phyloP scores from a whole-genome alignment of 225 moss, liverwort and hornwort genomes.

The Physcomitrellopsis africana region DNA sequence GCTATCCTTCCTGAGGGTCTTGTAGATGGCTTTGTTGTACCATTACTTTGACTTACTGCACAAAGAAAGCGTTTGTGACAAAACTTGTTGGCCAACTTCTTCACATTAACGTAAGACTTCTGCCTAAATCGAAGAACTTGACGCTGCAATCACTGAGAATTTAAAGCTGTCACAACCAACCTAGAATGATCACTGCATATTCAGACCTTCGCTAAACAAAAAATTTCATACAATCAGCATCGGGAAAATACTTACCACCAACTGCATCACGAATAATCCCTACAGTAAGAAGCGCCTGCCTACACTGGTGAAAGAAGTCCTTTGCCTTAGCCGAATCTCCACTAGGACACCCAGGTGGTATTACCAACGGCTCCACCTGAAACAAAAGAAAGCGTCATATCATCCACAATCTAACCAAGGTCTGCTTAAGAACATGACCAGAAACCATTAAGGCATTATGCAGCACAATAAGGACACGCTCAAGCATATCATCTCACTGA shows the following conservation, averaged over 20 bases:
- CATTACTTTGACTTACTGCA: slow-evolving; percentile 60
- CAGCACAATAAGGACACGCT: slow-evolving; percentile 12
- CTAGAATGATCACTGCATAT: slow-evolving; percentile 8
- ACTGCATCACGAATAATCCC: slow-evolving; percentile 93
- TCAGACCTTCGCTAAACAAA: slow-evolving; percentile 18
- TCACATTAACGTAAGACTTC: slow-evolving; percentile 11
- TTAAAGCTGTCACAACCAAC: background rate
- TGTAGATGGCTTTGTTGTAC: slow-evolving; percentile 54
- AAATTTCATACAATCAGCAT: slow-evolving; percentile 2
- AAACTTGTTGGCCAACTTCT: slow-evolving; percentile 18
- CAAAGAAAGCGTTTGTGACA: slow-evolving; percentile 19
- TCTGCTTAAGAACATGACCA: slow-evolving; percentile 21
- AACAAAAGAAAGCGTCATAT: slow-evolving; percentile 27
- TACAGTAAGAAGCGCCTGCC: slow-evolving; percentile 90
- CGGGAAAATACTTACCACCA: slow-evolving; percentile 50
- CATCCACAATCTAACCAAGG: slow-evolving; percentile 22
- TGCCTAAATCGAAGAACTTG: slow-evolving; percentile 22
- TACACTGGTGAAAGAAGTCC: slow-evolving; percentile 63
- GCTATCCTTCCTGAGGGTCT: slow-evolving; percentile 87
- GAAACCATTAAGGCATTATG: slow-evolving; percentile 23
- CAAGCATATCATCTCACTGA: slow-evolving; percentile 18
- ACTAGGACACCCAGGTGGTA: slow-evolving; percentile 71
- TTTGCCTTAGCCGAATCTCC: slow-evolving; percentile 59
- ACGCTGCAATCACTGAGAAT: slow-evolving; percentile 6
- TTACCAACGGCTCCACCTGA: slow-evolving; percentile 63